Percentiles rank a stretch among this genome's conserved stretches.
phyloP scores from a whole-genome alignment of 2,329 filamentous ascomycete genomes.

The Aspergillus fumigatiaffinis region DNA sequence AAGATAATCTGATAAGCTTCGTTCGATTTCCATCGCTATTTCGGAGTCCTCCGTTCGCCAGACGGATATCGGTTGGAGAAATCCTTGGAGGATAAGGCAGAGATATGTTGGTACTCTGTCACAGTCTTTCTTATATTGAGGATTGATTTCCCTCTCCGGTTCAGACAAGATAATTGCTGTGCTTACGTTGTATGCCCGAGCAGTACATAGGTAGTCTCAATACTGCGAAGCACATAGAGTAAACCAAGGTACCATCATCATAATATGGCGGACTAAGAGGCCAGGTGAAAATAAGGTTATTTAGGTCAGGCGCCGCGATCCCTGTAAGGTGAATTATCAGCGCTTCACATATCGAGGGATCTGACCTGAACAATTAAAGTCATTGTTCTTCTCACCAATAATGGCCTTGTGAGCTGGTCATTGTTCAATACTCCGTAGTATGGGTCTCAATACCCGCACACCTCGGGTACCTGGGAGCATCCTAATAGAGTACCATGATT shows the following conservation, averaged over 20 bases:
- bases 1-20: constrained; percentile 19
- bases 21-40: not conserved
- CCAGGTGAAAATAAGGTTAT: not conserved
- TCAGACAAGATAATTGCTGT: not conserved
- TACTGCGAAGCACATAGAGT: not conserved
- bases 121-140: not conserved
- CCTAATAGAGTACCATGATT: not conserved
- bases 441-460: not conserved
- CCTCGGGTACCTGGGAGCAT: not conserved
- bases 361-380: not conserved
- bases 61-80: not conserved
- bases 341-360: not conserved
- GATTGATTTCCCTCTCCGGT: not conserved
- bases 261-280: not conserved
- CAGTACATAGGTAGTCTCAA: not conserved
- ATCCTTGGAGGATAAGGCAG: not conserved
- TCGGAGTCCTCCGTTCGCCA: not conserved
- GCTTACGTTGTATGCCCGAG: not conserved
- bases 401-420: not conserved
- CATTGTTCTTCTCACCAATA: not conserved
- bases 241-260: not conserved
- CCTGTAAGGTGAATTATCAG: not conserved
- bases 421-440: not conserved
- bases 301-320: not conserved
- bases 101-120: not conserved